Evolutionary conservation across 1,284 basidiomycete genomes (phyloP), one percentile per base, ranked within the genome.

Genomic region (Cryptococcus sp.): DNA sequence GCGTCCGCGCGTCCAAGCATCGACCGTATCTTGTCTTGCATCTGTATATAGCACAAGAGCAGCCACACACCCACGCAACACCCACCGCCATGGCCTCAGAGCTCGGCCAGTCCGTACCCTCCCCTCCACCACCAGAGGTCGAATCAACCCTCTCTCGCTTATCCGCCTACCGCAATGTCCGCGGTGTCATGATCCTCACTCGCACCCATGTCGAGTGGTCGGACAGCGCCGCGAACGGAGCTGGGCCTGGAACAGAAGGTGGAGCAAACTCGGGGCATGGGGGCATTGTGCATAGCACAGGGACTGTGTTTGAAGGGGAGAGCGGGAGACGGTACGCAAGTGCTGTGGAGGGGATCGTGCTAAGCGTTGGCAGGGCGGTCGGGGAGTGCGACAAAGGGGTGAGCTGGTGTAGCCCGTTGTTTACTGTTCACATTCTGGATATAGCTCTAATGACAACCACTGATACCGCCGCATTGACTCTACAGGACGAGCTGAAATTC

Each of bases 281-380:
- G 13, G 79, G 76, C 4, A 91, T 95, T 61, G 87, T 95, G 63
- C 82, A 89, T 46, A 85, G 88, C 66, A 87, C 87, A 0, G 92
- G 92, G 0, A 83, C 87, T 35, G 83, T 91, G 1, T 94, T 96
- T 66, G 91, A 94, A 60, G 89, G 89, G 12, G 89, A 91, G 60
- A 84, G 87, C 39, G 91, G 91, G 12, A 81, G 79, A 70, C 86
- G 83, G 65, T 94, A 94, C 67, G 91, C 90, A 1, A 80, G 80
- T 46, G 85, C 84, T 5, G 83, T 94, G n/a, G 85, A 84, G 53
- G 80, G 82, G 57, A 89, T 94, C 46, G 88, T 94, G 1, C 85
- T 87, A 63, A 84, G 81, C 55, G 88, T 90, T 35, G 84, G 87
- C 59, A 71, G 74, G 5, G 91, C 92, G 24, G 82, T 84, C 77